phyloP scores from a whole-genome alignment of 768 basidiomycete species.

The Lepiota venenata region DNA sequence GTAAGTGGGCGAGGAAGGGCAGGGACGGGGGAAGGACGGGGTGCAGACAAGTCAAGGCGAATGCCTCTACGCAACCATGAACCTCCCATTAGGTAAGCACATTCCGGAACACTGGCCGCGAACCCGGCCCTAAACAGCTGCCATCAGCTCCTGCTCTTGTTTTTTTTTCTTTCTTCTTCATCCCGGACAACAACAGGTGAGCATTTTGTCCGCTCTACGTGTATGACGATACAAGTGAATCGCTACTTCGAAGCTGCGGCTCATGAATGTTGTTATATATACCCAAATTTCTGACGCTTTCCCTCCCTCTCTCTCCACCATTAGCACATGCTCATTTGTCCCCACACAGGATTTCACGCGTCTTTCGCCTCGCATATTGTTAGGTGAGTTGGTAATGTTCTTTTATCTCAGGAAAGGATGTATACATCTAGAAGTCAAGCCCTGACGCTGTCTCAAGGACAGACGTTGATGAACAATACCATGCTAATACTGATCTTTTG shows the following conservation, averaged over 20 bases:
- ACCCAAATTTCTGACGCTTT: slow-evolving; percentile 89
- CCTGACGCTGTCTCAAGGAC: slow-evolving; percentile 76
- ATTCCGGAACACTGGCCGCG: slow-evolving; percentile 12
- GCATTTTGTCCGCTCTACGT: slow-evolving; percentile 17
- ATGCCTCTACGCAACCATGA: slow-evolving; percentile 11
- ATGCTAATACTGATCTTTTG: slow-evolving; percentile 82
- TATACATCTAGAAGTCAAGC: slow-evolving; percentile 89
- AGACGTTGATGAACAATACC: slow-evolving; percentile 67
- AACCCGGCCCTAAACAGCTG: slow-evolving; percentile 34
- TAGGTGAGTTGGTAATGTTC: slow-evolving; percentile 24
- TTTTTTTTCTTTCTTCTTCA: slow-evolving; percentile 15
- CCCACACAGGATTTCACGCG: slow-evolving; percentile 12
- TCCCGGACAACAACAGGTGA: slow-evolving; percentile 27
- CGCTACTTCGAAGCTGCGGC: slow-evolving; percentile 84
- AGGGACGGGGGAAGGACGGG: slow-evolving; percentile 15
- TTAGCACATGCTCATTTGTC: slow-evolving; percentile 1
- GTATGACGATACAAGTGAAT: slow-evolving; percentile 74
- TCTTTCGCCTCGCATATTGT: slow-evolving; percentile 8
- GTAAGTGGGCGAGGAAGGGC: slow-evolving; percentile 13
- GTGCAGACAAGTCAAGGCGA: slow-evolving; percentile 4
- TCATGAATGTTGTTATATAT: slow-evolving; percentile 66
- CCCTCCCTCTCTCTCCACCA: slow-evolving; percentile 8
- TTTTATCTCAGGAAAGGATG: slow-evolving; percentile 41
- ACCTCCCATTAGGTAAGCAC: slow-evolving; percentile 9
- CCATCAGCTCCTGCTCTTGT: slow-evolving; percentile 14